Conservation (phyloP, 352 stramenopile genomes). For the Phytophthora pinifolia region DNA sequence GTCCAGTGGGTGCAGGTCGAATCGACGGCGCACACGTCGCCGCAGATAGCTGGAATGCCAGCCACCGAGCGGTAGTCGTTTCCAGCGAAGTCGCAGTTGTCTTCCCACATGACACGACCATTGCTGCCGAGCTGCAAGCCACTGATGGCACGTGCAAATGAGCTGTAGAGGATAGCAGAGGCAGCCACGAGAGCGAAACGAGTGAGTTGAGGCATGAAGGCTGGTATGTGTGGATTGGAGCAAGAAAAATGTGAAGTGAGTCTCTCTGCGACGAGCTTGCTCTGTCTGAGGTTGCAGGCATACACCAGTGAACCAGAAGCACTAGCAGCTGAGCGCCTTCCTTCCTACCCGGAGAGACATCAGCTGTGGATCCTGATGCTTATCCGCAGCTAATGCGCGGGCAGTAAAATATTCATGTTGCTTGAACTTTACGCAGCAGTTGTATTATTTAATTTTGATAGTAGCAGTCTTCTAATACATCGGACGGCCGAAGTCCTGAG, state of each 20-base stretch:
- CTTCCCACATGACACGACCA: constrained; percentile 41
- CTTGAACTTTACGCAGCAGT: no score
- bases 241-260: constrained; percentile 18
- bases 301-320: constrained; percentile 14
- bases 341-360: no score
- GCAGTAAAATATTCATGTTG: no score
- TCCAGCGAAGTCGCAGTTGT: constrained; percentile 37
- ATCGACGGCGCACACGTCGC: constrained; percentile 35
- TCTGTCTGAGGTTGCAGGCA: neutral
- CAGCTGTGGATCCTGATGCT: no score
- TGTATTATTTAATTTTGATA: neutral
- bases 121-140: constrained; percentile 28
- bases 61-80: constrained; percentile 31
- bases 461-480: neutral
- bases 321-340: constrained; percentile 4
- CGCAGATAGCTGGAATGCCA: constrained; percentile 33
- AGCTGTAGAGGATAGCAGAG: constrained; percentile 7
- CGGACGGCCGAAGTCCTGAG: constrained; percentile 39
- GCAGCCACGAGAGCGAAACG: constrained; percentile 10
- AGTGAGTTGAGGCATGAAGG: constrained; percentile 11
- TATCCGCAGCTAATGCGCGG: no score
- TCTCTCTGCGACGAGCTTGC: neutral
- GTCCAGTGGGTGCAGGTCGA: constrained; percentile 42
- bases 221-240: constrained; percentile 5
- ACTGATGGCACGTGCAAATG: constrained; percentile 5